Percentiles rank a stretch among this genome's conserved stretches.
Evolutionary conservation across 768 basidiomycete genomes (phyloP).

Genomic region (Tylopilus sp.): DNA sequence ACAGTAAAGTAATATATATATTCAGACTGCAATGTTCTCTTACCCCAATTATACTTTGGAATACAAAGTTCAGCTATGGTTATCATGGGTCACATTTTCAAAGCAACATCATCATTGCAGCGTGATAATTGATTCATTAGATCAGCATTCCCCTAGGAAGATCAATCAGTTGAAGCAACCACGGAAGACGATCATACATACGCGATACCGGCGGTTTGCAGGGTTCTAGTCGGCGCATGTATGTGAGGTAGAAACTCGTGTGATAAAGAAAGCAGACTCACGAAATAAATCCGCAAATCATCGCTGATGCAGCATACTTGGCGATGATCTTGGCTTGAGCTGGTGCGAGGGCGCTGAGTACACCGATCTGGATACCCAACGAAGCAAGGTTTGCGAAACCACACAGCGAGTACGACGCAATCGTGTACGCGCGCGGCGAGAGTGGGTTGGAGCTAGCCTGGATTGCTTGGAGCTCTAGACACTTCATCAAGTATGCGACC

Average conservation of each 20-base stretch:
- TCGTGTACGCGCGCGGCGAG: conserved; percentile 71
- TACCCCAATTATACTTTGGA: neutral
- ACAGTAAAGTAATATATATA: neutral
- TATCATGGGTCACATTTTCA: neutral
- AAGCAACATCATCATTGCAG: neutral
- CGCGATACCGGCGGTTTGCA: conserved; percentile 60
- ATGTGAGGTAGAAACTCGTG: neutral
- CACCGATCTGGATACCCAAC: conserved; percentile 83
- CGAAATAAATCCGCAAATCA: conserved; percentile 69
- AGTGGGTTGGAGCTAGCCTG: conserved; percentile 51
- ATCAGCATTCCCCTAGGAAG: conserved; percentile 45
- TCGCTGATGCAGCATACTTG: conserved; percentile 61
- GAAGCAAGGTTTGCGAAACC: conserved; percentile 89
- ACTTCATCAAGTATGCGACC: neutral
- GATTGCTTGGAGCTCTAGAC: conserved; percentile 40
- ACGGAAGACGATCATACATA: conserved; percentile 30
- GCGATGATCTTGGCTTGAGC: conserved; percentile 69
- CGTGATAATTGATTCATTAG: conserved; percentile 21
- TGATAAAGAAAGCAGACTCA: conserved; percentile 7
- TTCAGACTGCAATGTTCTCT: neutral
- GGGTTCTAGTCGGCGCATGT: conserved; percentile 30
- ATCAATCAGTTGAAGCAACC: conserved; percentile 10
- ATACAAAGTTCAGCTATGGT: neutral
- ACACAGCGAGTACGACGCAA: conserved; percentile 84
- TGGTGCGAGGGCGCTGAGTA: conserved; percentile 66